phyloP scores from a whole-genome alignment of 331 rosid genomes.

The Arachis monticola region DNA sequence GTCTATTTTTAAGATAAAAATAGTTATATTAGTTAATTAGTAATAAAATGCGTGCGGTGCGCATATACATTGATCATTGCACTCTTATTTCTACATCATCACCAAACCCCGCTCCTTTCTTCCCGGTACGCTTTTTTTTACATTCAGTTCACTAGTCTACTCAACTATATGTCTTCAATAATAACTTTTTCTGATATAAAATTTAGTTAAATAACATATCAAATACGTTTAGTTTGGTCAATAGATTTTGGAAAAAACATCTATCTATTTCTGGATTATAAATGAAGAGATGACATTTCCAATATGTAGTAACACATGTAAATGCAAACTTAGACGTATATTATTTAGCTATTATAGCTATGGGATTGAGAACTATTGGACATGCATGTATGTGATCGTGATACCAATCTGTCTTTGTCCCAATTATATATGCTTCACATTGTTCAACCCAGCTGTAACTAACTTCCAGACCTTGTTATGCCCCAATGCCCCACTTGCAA shows the following conservation, averaged over 20 bases:
- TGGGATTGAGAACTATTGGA: constrained; percentile 57
- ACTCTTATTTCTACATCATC: constrained; percentile 30
- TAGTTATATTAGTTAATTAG: not conserved
- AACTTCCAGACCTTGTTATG: constrained; percentile 43
- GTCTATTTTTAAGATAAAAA: not conserved
- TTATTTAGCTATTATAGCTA: constrained; percentile 31
- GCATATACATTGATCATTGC: constrained; percentile 20
- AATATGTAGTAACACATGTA: too few species aligned
- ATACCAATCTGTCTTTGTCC: constrained; percentile 64
- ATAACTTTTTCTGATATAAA: constrained; percentile 39
- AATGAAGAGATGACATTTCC: constrained; percentile 57
- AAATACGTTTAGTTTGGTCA: constrained; percentile 44
- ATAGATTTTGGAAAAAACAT: constrained; percentile 35
- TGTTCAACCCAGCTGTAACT: constrained; percentile 66
- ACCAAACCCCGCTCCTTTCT: constrained; percentile 33
- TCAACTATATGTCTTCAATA: not conserved
- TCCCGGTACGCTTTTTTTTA: constrained; percentile 25
- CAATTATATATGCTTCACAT: constrained; percentile 54
- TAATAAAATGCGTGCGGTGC: constrained; percentile 15
- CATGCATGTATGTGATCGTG: constrained; percentile 51
- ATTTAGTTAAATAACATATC: constrained; percentile 39
- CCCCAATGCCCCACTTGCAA: constrained; percentile 38
- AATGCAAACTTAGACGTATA: too few species aligned
- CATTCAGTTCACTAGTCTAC: constrained; percentile 48
- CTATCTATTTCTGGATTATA: constrained; percentile 52